Evolutionary conservation across 31 red algal species (phyloP).

Genomic region (Asparagopsis taxiformis): DNA sequence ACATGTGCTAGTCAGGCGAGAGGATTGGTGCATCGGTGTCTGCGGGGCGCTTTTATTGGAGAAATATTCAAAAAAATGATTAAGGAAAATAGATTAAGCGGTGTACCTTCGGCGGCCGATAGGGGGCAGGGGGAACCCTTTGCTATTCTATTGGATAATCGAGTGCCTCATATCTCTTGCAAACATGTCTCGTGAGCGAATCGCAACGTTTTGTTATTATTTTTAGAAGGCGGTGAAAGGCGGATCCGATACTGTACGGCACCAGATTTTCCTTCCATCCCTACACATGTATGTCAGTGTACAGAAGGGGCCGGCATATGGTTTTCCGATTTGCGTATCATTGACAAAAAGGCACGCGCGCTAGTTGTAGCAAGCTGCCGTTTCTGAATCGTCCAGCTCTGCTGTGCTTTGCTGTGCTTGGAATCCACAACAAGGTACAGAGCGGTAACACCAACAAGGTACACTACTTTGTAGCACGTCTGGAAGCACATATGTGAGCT

Average conservation of each 20-base stretch:
- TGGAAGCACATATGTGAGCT: too few species aligned
- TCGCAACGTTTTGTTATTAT: background rate
- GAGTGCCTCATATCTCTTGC: constrained; percentile 1
- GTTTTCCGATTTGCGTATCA: background rate
- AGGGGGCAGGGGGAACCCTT: background rate
- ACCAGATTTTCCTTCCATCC: background rate
- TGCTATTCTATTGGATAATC: background rate
- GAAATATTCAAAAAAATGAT: too few species aligned
- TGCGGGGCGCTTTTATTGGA: too few species aligned
- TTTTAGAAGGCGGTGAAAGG: background rate
- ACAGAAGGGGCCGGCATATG: background rate
- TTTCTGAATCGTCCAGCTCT: background rate
- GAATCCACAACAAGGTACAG: background rate
- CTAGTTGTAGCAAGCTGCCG: background rate
- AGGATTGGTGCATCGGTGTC: too few species aligned
- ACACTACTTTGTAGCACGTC: too few species aligned
- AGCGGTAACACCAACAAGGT: too few species aligned
- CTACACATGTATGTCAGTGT: background rate
- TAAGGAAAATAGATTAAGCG: too few species aligned
- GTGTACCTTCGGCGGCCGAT: background rate
- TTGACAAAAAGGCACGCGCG: background rate
- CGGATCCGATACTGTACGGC: background rate
- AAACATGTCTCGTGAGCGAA: background rate
- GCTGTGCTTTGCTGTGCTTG: background rate
- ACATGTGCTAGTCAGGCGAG: too few species aligned